Percentiles rank a stretch among this genome's conserved stretches.
Conservation (phyloP, 805 yeast genomes). For the Brettanomyces naardenensis region DNA sequence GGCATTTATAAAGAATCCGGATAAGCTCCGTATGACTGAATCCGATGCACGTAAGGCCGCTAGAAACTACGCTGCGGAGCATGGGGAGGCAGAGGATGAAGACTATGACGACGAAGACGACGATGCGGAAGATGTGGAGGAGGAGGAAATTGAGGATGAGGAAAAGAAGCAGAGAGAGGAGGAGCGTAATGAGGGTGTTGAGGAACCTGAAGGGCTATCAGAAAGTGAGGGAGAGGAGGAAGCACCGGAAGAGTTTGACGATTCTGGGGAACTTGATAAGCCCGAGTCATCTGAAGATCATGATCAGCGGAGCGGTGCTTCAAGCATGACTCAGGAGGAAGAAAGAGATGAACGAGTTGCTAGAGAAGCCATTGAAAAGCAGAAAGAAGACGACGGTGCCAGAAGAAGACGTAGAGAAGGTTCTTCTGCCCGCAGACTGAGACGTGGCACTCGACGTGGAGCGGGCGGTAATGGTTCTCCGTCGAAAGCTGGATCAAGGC, state of each 20-base stretch:
- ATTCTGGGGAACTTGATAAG: not conserved
- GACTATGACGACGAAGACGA: not conserved
- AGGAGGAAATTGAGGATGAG: too few species aligned
- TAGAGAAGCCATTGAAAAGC: conserved; percentile 61
- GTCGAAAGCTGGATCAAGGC: too few species aligned
- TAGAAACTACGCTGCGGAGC: not conserved
- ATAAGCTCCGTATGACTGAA: not conserved
- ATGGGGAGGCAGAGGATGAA: not conserved
- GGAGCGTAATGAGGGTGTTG: too few species aligned
- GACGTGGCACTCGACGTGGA: not conserved
- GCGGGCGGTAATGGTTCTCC: too few species aligned
- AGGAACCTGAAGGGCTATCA: not conserved
- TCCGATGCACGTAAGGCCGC: conserved; percentile 2
- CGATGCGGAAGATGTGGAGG: too few species aligned
- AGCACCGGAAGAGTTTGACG: not conserved
- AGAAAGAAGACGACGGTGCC: conserved; percentile 33
- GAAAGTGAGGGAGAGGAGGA: not conserved
- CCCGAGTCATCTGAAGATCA: not conserved
- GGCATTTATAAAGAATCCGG: conserved; percentile 2
- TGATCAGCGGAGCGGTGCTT: too few species aligned
- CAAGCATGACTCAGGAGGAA: too few species aligned
- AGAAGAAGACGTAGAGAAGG: conserved; percentile 10
- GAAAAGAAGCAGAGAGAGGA: too few species aligned
- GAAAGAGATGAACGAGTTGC: conserved; percentile 33
- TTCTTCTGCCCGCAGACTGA: not conserved